Percentiles rank a stretch among this genome's conserved stretches.
Conservation (phyloP, 2,329 filamentous ascomycete genomes). For the Ustilaginoidea virens region DNA sequence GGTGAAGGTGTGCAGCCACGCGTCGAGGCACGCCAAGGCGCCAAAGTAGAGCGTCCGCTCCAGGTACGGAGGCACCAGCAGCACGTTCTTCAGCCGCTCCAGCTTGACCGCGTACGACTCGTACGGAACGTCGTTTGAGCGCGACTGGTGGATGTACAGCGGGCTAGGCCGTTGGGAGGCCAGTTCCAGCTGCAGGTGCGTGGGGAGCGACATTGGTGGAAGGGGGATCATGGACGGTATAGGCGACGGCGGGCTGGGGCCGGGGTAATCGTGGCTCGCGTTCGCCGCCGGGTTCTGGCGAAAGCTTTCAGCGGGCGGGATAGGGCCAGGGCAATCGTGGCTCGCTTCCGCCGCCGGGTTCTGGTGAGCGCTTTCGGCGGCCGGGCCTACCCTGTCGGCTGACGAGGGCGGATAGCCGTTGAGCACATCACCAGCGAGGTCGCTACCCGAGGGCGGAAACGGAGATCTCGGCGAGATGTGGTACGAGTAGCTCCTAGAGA, state of each 20-base stretch:
- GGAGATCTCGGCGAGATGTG: conserved; percentile 21
- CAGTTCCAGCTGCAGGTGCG: conserved; percentile 48
- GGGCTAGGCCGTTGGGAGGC: conserved; percentile 46
- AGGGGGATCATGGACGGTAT: conserved; percentile 42
- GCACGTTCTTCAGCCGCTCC: conserved; percentile 77
- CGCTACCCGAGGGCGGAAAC: conserved; percentile 19
- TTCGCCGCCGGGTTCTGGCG: conserved; percentile 7
- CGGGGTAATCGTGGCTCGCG: conserved; percentile 7
- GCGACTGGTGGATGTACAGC: conserved; percentile 48
- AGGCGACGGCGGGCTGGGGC: conserved; percentile 26
- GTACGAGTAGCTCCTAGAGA: no score
- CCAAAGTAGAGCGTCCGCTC: conserved; percentile 82
- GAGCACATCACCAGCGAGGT: conserved; percentile 20
- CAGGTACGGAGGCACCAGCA: conserved; percentile 65
- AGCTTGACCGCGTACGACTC: conserved; percentile 89
- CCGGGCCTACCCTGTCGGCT: conserved; percentile 10
- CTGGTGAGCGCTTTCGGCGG: conserved; percentile 9
- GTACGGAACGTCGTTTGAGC: conserved; percentile 51
- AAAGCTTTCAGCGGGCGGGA: conserved; percentile 9
- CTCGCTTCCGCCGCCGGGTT: conserved; percentile 6
- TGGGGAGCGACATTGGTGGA: conserved; percentile 51
- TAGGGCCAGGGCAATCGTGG: conserved; percentile 9
- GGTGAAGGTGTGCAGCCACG: conserved; percentile 93
- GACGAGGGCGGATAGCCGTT: conserved; percentile 8
- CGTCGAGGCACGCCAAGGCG: conserved; percentile 78